Percentiles rank a stretch among this genome's conserved stretches.
Evolutionary conservation across 176 grass and related monocot genomes (phyloP).

Genomic region (Zea mays): DNA sequence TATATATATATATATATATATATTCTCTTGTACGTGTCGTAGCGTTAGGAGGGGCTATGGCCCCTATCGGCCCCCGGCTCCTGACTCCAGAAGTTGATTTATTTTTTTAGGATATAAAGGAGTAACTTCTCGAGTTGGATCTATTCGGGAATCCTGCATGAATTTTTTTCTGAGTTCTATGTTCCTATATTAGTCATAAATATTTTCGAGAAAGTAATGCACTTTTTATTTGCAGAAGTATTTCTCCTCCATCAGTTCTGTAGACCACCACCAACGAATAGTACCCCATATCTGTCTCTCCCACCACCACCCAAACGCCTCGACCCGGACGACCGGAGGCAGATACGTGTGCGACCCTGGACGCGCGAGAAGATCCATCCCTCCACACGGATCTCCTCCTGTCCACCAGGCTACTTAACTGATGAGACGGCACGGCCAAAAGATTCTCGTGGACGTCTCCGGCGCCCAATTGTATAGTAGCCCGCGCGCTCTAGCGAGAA

Average conservation of each 20-base stretch:
- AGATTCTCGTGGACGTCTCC: slow-evolving; percentile 39
- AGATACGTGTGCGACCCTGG: slow-evolving; percentile 26
- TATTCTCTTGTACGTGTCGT: too few relatives aligned
- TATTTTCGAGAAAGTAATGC: not conserved
- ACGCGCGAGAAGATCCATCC: slow-evolving; percentile 33
- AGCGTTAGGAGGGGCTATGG: too few relatives aligned
- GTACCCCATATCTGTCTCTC: not conserved
- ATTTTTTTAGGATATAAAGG: too few relatives aligned
- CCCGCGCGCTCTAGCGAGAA: not conserved
- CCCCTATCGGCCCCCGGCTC: too few relatives aligned
- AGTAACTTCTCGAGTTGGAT: too few relatives aligned
- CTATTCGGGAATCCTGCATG: too few relatives aligned
- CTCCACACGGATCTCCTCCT: slow-evolving; percentile 46
- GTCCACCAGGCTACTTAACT: slow-evolving; percentile 32
- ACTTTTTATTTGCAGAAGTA: not conserved
- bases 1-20: too few relatives aligned
- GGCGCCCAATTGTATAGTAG: not conserved
- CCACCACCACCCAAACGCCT: slow-evolving; percentile 28
- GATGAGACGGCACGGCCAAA: not conserved
- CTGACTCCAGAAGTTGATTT: too few relatives aligned
- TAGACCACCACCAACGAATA: not conserved
- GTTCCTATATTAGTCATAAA: too few relatives aligned
- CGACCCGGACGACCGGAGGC: not conserved
- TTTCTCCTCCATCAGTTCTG: not conserved
- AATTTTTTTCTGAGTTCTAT: too few relatives aligned